A percentile compares a stretch with the other conserved stretches of the same genome.
Evolutionary conservation across 2,329 filamentous ascomycete species (phyloP).

Genomic region (Macrophomina pseudophaseolina): DNA sequence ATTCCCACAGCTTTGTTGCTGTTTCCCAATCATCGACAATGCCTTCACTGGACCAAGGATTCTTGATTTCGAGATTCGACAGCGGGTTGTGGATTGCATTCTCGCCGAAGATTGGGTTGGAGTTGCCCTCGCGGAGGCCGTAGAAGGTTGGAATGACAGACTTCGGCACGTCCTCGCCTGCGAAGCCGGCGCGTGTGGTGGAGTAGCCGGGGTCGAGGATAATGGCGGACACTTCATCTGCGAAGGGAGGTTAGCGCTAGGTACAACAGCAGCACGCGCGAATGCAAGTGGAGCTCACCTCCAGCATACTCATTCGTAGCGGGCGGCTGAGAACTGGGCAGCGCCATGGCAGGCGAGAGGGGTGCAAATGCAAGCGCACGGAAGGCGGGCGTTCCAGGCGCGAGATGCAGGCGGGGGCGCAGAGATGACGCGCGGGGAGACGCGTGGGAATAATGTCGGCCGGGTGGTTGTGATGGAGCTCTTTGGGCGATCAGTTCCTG

Average conservation of each 20-base stretch:
- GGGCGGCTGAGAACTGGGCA: slow-evolving; percentile 45
- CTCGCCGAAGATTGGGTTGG: slow-evolving; percentile 78
- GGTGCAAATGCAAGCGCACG: background rate
- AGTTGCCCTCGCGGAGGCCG: slow-evolving; percentile 59
- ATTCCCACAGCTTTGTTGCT: slow-evolving; percentile 88
- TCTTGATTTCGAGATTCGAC: slow-evolving; percentile 79
- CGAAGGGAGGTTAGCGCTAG: background rate
- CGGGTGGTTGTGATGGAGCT: slow-evolving; percentile 18
- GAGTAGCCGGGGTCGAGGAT: slow-evolving; percentile 95
- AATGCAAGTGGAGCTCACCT: slow-evolving; percentile 37
- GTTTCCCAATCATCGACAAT: slow-evolving; percentile 97
- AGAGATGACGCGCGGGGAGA: background rate
- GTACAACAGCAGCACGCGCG: background rate
- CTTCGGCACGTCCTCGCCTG: slow-evolving; percentile 96
- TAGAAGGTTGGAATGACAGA: slow-evolving; percentile 91
- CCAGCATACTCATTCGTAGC: slow-evolving; percentile 52
- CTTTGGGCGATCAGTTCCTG: slow-evolving; percentile 18
- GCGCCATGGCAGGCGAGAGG: slow-evolving; percentile 42
- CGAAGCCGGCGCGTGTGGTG: slow-evolving; percentile 90
- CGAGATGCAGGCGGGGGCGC: background rate
- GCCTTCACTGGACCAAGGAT: slow-evolving; percentile 88
- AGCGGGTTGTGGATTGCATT: slow-evolving; percentile 82
- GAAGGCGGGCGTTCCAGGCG: background rate
- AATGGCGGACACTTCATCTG: slow-evolving; percentile 96
- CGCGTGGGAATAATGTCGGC: background rate